Percentiles rank a stretch among this genome's conserved stretches.
Conservation (phyloP, 805 yeast genomes). For the Saccharomycopsis olivae region DNA sequence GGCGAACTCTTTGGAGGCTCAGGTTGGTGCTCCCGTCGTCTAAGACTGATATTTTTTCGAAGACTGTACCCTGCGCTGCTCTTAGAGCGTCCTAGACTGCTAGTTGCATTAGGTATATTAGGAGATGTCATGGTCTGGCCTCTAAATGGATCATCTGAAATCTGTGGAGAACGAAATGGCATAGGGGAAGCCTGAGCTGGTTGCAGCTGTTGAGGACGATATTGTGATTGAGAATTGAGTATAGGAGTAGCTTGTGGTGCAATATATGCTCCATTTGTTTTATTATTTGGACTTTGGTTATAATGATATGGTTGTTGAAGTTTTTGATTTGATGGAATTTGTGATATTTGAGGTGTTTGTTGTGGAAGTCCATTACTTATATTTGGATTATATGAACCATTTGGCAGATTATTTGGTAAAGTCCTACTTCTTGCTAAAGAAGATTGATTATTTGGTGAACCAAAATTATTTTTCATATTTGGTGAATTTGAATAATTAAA, state of each 20-base stretch:
- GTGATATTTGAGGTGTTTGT: not conserved
- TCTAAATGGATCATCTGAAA: not conserved
- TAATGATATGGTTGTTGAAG: conserved; percentile 3
- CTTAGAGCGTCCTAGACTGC: no score
- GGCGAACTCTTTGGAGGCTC: no score
- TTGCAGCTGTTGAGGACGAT: not conserved
- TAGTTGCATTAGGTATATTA: not conserved
- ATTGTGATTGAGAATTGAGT: not conserved
- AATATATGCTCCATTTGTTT: not conserved
- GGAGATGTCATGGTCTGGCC: not conserved
- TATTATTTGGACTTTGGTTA: not conserved
- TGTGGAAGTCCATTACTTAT: no score
- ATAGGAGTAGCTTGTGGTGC: no score
- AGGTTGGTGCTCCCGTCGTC: no score
- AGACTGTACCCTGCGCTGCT: no score
- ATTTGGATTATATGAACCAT: no score
- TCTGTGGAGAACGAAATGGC: not conserved
- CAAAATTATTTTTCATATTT: no score
- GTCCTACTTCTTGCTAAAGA: conserved; percentile 7
- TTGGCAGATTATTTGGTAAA: conserved; percentile 4
- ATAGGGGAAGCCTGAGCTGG: not conserved
- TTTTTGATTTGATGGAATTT: not conserved
- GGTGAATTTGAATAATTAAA: no score
- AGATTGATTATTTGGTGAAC: not conserved
- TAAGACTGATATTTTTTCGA: no score